A percentile compares a stretch with the other conserved stretches of the same genome.
Conservation (phyloP, 1,284 basidiomycete genomes). For the Fomes fomentarius region DNA sequence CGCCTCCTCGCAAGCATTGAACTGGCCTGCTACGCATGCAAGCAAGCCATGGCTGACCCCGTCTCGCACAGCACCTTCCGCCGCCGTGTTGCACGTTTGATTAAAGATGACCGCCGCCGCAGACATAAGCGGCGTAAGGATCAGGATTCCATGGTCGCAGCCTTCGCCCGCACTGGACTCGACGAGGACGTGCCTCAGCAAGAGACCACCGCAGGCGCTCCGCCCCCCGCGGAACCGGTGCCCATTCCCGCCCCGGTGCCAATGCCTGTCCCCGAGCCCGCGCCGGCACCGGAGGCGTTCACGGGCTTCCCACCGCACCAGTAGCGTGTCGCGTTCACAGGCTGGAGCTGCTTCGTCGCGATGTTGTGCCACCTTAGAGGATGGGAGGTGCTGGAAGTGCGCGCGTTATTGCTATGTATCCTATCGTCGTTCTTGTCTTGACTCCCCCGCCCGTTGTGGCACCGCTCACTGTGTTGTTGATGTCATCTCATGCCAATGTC, state of each 20-base stretch:
- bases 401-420: conserved; percentile 30
- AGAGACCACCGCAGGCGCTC: conserved; percentile 5
- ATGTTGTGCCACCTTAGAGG: conserved; percentile 9
- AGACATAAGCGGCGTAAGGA: conserved; percentile 80
- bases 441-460: conserved; percentile 11
- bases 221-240: conserved; percentile 23
- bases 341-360: neutral
- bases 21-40: conserved; percentile 76
- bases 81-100: conserved; percentile 71
- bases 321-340: conserved; percentile 1
- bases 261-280: conserved; percentile 23
- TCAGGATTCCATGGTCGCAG: conserved; percentile 77
- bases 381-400: conserved; percentile 16
- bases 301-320: conserved; percentile 13
- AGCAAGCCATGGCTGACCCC: conserved; percentile 65
- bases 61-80: conserved; percentile 62
- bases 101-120: conserved; percentile 79
- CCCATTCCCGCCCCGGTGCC: conserved; percentile 23
- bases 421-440: conserved; percentile 14
- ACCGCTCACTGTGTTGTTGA: conserved; percentile 7
- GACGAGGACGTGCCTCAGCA: conserved; percentile 29
- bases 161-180: conserved; percentile 66
- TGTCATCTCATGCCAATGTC: conserved; percentile 6
- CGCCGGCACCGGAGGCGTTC: conserved; percentile 3
- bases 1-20: conserved; percentile 79